phyloP scores from a whole-genome alignment of 2,329 filamentous ascomycete species.

The Ophiostoma ips region DNA sequence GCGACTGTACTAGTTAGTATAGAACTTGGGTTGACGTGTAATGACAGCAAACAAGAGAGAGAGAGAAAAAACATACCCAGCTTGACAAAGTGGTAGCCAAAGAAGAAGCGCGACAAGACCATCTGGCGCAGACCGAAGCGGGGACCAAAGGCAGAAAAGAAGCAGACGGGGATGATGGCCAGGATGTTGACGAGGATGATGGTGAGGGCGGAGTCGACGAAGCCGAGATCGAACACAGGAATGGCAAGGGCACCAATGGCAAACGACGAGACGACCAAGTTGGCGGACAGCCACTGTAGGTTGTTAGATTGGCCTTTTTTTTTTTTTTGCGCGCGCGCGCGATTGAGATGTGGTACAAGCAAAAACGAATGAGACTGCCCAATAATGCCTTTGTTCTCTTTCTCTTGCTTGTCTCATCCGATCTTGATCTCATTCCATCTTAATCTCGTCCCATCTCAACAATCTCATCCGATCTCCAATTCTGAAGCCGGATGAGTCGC shows the following conservation, averaged over 20 bases:
- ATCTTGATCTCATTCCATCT: no score
- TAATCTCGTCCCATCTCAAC: no score
- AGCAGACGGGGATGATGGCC: slow-evolving; percentile 40
- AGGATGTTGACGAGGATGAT: slow-evolving; percentile 65
- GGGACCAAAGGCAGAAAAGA: slow-evolving; percentile 41
- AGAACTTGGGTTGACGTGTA: no score
- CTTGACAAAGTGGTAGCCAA: slow-evolving; percentile 49
- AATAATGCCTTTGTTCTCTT: no score
- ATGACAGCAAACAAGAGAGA: neutral
- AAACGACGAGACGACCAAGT: slow-evolving; percentile 65
- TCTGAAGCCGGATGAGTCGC: neutral
- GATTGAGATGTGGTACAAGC: no score
- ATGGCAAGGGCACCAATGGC: slow-evolving; percentile 59
- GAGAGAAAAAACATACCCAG: slow-evolving; percentile 36
- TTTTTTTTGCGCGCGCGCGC: no score
- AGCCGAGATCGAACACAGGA: slow-evolving; percentile 56
- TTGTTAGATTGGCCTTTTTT: neutral
- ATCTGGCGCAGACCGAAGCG: slow-evolving; percentile 46
- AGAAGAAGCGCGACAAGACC: slow-evolving; percentile 46
- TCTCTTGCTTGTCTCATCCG: no score
- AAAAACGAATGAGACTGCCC: no score
- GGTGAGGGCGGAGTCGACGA: slow-evolving; percentile 56
- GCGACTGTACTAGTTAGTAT: slow-evolving; percentile 34
- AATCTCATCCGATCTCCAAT: no score
- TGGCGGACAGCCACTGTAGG: slow-evolving; percentile 57